These are phyloP conservation scores for Mycena venus DNA, from an alignment of 768 basidiomycete species.

Conservation along the genomic window DNA sequence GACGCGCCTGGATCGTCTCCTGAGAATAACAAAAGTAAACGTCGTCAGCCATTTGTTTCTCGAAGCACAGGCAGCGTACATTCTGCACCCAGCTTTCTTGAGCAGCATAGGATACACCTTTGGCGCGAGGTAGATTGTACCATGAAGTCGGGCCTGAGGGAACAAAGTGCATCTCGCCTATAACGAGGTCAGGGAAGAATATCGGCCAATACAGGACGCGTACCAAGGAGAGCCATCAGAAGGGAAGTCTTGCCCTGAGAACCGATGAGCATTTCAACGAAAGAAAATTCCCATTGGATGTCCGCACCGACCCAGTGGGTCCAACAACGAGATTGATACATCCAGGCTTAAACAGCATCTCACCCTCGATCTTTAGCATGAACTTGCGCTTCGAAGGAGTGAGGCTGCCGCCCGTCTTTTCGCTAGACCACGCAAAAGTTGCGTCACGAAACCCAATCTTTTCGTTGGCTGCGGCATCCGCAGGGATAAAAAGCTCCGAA, in stretches of 20 bases:
- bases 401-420: constrained; percentile 36
- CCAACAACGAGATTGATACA: constrained; percentile 73
- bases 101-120: constrained; percentile 83
- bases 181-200: background rate
- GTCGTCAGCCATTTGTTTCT: background rate
- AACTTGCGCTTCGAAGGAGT: constrained; percentile 64
- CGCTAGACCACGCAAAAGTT: constrained; percentile 68
- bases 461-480: constrained; percentile 28
- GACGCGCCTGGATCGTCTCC: constrained; percentile 72
- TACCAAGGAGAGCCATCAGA: constrained; percentile 72
- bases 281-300: background rate
- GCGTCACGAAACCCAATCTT: constrained; percentile 70
- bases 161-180: constrained; percentile 78
- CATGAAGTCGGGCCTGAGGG: constrained; percentile 67
- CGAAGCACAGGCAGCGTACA: background rate
- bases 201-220: background rate
- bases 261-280: background rate
- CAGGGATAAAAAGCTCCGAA: constrained; percentile 27
- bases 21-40: background rate
- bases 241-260: constrained; percentile 70
- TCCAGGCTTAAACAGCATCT: constrained; percentile 66
- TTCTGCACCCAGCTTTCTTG: constrained; percentile 92
- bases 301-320: constrained; percentile 60
- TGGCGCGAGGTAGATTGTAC: constrained; percentile 76
- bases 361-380: constrained; percentile 62